Percentiles rank a stretch among this genome's conserved stretches.
Conservation (phyloP, 2,329 filamentous ascomycete genomes). For the Diaporthe aspalathi region DNA sequence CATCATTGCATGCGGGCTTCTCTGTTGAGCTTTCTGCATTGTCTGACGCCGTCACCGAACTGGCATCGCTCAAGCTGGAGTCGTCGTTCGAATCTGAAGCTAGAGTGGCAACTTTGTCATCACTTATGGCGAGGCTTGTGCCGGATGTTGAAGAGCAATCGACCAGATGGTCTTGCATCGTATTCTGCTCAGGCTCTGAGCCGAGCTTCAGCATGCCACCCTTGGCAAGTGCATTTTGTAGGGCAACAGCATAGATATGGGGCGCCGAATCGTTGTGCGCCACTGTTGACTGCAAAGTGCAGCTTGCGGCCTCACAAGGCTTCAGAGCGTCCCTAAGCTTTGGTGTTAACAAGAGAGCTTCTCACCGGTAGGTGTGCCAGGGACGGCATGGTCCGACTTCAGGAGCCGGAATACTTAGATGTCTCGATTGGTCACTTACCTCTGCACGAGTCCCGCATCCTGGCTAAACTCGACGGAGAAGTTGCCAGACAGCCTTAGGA, state of each 20-base stretch:
- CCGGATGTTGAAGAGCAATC: slow-evolving; percentile 10
- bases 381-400: too few species aligned
- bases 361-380: too few species aligned
- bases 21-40: not conserved
- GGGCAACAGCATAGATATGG: not conserved
- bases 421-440: not conserved
- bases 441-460: slow-evolving; percentile 7
- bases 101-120: not conserved
- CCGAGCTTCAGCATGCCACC: not conserved
- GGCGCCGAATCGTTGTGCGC: not conserved
- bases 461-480: slow-evolving; percentile 10
- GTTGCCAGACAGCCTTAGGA: slow-evolving; percentile 12
- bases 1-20: not conserved
- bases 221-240: slow-evolving; percentile 28
- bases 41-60: not conserved
- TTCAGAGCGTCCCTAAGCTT: not conserved
- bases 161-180: not conserved
- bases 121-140: not conserved
- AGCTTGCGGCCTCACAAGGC: slow-evolving; percentile 13
- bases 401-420: not conserved
- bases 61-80: not conserved
- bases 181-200: not conserved
- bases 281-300: slow-evolving; percentile 10
- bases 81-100: not conserved
- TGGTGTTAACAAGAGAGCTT: not conserved